A percentile compares a stretch with the other conserved stretches of the same genome.
Conservation (phyloP, 2,329 filamentous ascomycete genomes). For the Atkinsonella texensis region DNA sequence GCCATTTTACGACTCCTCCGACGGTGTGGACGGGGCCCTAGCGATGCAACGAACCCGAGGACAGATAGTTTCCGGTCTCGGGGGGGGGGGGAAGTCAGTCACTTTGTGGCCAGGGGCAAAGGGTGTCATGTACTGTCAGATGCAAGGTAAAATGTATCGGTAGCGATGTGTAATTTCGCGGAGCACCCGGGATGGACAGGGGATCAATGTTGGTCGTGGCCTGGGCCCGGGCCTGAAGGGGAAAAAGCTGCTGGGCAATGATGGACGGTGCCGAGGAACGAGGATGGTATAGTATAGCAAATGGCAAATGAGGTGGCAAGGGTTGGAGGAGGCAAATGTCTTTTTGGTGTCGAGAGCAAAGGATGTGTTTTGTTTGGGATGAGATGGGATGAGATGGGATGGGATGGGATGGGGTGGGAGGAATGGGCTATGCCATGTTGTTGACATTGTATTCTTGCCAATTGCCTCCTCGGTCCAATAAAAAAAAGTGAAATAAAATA, state of each 20-base stretch:
- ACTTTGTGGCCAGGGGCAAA: not conserved
- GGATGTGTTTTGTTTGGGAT: not conserved
- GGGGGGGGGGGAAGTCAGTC: not conserved
- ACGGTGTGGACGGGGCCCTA: too few species aligned
- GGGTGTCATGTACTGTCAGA: not conserved
- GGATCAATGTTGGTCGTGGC: not conserved
- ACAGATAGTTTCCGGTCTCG: not conserved
- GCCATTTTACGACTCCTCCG: not conserved
- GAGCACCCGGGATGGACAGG: not conserved
- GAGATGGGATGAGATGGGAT: too few species aligned
- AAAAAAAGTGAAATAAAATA: too few species aligned
- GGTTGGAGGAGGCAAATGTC: not conserved
- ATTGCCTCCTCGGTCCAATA: too few species aligned
- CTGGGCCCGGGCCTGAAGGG: not conserved
- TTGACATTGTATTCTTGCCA: too few species aligned
- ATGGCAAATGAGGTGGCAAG: not conserved
- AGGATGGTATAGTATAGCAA: not conserved
- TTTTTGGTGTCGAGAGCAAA: not conserved
- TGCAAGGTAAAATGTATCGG: slow-evolving; percentile 1
- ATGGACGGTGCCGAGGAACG: not conserved
- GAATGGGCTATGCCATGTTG: too few species aligned
- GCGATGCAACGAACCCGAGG: not conserved
- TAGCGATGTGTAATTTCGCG: slow-evolving; percentile 5
- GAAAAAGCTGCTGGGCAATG: not conserved
- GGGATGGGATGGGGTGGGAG: too few species aligned